phyloP scores from a whole-genome alignment of 1,139 yeast species.

The Lodderomyces parapsilosis region DNA sequence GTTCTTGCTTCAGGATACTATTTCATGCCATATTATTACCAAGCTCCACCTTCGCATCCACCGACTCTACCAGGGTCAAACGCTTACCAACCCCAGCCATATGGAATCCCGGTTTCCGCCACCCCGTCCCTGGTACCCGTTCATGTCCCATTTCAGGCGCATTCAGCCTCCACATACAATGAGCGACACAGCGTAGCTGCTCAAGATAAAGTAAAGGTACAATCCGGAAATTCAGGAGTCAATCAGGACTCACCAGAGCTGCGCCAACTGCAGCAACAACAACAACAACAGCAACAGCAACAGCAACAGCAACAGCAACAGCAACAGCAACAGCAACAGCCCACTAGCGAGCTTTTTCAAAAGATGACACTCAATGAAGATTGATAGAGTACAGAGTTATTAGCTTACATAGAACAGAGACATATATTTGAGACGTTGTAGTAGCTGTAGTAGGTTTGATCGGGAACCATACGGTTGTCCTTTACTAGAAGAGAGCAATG shows the following conservation, averaged over 20 bases:
- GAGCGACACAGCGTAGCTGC: background rate
- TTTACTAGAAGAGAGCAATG: too few relatives aligned
- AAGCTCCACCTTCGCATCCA: conserved; percentile 1
- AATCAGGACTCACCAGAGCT: too few relatives aligned
- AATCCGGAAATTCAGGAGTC: too few relatives aligned
- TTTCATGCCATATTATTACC: conserved; percentile 3
- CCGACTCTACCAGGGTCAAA: background rate
- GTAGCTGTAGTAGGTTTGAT: too few relatives aligned
- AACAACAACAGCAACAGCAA: too few relatives aligned
- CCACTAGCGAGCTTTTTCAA: conserved; percentile 2
- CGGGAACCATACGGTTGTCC: too few relatives aligned
- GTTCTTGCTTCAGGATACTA: conserved; percentile 2
- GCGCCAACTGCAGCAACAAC: too few relatives aligned
- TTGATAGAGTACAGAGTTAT: background rate
- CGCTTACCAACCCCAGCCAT: background rate
- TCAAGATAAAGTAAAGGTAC: too few relatives aligned
- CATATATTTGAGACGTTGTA: too few relatives aligned
- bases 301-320: background rate
- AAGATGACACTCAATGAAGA: conserved; percentile 1
- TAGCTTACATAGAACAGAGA: too few relatives aligned
- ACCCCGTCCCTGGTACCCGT: background rate
- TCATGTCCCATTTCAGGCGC: background rate
- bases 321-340: background rate
- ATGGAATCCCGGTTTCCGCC: background rate
- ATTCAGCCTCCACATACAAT: too few relatives aligned